Evolutionary conservation across 164 flowering plant species (phyloP).

Genomic region (Cinnamomum micranthum): DNA sequence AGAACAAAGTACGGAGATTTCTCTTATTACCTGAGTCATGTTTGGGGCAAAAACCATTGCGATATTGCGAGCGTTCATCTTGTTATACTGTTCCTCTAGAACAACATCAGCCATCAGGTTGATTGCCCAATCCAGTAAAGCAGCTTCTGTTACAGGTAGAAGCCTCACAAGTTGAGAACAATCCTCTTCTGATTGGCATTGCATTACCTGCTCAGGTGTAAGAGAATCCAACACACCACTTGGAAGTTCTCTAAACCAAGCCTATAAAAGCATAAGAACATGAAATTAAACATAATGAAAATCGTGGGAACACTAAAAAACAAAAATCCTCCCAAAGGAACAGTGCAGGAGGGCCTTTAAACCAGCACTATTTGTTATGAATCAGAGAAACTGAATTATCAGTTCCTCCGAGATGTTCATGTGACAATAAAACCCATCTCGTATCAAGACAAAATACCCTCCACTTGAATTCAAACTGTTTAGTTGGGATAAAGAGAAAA

Average conservation of each 20-base stretch:
- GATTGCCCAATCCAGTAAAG: constrained; percentile 81
- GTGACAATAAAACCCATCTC: too few species aligned
- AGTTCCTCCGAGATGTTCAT: too few species aligned
- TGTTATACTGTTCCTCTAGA: constrained; percentile 60
- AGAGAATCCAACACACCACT: constrained; percentile 72
- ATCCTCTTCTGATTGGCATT: constrained; percentile 68
- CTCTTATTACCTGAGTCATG: constrained; percentile 61
- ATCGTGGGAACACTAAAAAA: too few species aligned
- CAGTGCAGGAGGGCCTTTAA: too few species aligned
- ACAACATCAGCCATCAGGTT: constrained; percentile 91
- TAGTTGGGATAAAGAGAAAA: too few species aligned
- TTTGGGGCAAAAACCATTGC: constrained; percentile 94
- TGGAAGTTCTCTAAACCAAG: constrained; percentile 92
- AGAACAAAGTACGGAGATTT: background rate
- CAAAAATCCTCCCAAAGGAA: too few species aligned
- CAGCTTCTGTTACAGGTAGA: constrained; percentile 73
- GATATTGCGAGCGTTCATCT: constrained; percentile 84
- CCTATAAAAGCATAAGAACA: constrained; percentile 32
- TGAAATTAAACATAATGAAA: background rate
- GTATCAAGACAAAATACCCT: too few species aligned
- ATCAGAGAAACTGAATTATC: too few species aligned
- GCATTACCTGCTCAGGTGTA: constrained; percentile 73
- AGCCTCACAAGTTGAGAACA: constrained; percentile 53
- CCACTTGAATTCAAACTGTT: too few species aligned
- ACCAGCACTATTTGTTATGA: too few species aligned